These are phyloP conservation scores for Cyberlindnera veronae DNA, from an alignment of 805 yeast genomes.

Conservation along the genomic window DNA sequence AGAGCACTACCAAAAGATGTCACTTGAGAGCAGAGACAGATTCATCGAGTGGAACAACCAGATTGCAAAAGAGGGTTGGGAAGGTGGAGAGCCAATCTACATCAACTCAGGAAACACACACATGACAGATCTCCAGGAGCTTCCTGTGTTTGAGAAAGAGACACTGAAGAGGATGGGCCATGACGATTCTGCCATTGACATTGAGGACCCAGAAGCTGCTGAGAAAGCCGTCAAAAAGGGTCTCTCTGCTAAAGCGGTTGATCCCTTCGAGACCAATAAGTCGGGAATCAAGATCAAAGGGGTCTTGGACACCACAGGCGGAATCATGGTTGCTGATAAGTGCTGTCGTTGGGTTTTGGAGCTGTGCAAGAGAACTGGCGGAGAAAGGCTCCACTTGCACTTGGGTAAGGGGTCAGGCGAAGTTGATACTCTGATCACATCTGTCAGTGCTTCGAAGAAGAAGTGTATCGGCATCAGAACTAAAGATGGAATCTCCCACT, in stretches of 20 bases:
- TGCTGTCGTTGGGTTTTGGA: conserved; percentile 31
- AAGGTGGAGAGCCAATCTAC: conserved; percentile 26
- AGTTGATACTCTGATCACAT: conserved; percentile 1
- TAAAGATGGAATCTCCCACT: conserved; percentile 14
- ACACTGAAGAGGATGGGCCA: conserved; percentile 22
- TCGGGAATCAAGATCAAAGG: conserved; percentile 22
- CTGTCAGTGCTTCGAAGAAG: conserved; percentile 10
- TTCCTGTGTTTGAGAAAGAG: conserved; percentile 23
- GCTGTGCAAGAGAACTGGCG: conserved; percentile 21
- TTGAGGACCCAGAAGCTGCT: conserved; percentile 22
- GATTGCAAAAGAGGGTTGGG: conserved; percentile 23
- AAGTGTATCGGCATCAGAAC: conserved; percentile 24
- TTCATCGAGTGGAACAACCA: conserved; percentile 27
- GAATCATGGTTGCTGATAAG: conserved; percentile 32
- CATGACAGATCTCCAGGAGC: conserved; percentile 20
- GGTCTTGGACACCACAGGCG: conserved; percentile 30
- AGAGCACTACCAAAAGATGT: conserved; percentile 30
- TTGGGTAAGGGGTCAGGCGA: conserved; percentile 18
- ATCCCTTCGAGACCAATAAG: conserved; percentile 19
- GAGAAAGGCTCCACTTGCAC: conserved; percentile 22
- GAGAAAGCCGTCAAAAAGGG: conserved; percentile 23
- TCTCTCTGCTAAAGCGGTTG: conserved; percentile 16
- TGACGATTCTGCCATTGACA: conserved; percentile 14
- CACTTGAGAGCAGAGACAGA: conserved; percentile 20
- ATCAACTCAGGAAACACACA: conserved; percentile 27